Base-by-base conservation (phyloP, 2,329 filamentous ascomycete species). In the Penicillium sp. region DNA sequence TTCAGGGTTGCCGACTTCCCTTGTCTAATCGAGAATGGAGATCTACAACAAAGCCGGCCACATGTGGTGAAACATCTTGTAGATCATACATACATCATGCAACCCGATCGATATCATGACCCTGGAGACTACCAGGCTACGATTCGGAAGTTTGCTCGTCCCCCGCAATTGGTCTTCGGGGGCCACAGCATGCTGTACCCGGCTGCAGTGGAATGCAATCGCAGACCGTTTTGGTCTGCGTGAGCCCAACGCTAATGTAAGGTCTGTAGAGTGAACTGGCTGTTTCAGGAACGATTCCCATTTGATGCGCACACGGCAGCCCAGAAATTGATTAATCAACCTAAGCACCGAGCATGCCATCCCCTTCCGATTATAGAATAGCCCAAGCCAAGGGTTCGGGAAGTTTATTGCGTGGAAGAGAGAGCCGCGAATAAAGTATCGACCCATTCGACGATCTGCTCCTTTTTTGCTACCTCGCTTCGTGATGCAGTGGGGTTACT, bases 1-100 rank as follows among this genome's bases (percentile, higher is more conserved):
- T 38, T 53, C 49, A 36, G 27, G 43, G 7, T 47, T 52, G 34
- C 31, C n/a, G 36, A 43, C 32, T 18, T 36, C 47, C 43, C 46
- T 22, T 48, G 16, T 52, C 54, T 38, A 39, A 24, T 34, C 31
- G 22, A 47, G 48, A 38, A 58, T 45, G 45, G 47, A 52, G 18
- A 38, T 56, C 29, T 16, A 24, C 43, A 43, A 39, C 40, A 36
- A 34, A 39, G 36, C 31, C 38, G 24, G 14, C n/a, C 13, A 45
- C 14, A 42, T 14, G 9, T 32, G 43, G 40, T 45, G 11, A 14
- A 34, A n/a, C 11, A 43, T n/a, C 32, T n/a, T 24, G 47, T 18
- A 49, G 40, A 44, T 44, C 29, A 22, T 34, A 27, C 18, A 22
- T 34, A 24, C 11, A 31, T 21, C 13, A 4, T 29, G 7, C 3